Conservation (phyloP, 164 flowering plant species). For the Kingdonia uniflora region DNA sequence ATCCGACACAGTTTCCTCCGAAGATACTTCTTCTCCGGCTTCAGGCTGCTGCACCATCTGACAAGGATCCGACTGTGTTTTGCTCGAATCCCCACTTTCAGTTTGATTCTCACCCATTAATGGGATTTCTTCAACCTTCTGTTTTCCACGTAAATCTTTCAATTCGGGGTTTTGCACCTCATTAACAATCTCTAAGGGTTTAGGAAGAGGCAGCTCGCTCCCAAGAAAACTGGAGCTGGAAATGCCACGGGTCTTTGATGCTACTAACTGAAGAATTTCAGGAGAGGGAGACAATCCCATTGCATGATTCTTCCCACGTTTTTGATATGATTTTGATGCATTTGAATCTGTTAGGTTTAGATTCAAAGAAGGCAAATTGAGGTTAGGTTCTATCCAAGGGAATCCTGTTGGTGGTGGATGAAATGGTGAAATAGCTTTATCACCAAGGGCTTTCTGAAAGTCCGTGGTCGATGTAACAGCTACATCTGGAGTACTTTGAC, state of each 20-base stretch:
- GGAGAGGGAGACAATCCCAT: slow-evolving; percentile 52
- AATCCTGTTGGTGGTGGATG: slow-evolving; percentile 26
- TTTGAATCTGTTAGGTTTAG: slow-evolving; percentile 21
- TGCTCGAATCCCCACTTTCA: slow-evolving; percentile 46
- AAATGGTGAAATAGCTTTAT: slow-evolving; percentile 20
- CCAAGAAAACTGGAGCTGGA: slow-evolving; percentile 22
- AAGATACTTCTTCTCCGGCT: slow-evolving; percentile 38
- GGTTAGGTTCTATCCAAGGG: slow-evolving; percentile 30
- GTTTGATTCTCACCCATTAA: slow-evolving; percentile 10
- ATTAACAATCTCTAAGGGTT: slow-evolving; percentile 12
- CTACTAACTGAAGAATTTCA: slow-evolving; percentile 51
- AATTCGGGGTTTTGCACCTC: slow-evolving; percentile 13
- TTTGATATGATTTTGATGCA: slow-evolving; percentile 19
- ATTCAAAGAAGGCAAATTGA: slow-evolving; percentile 22
- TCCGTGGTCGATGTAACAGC: slow-evolving; percentile 21
- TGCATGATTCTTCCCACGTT: slow-evolving; percentile 21
- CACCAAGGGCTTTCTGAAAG: slow-evolving; percentile 15
- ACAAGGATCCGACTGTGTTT: slow-evolving; percentile 37
- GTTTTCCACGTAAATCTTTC: slow-evolving; percentile 15
- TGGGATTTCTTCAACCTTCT: slow-evolving; percentile 15
- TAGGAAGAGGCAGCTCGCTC: slow-evolving; percentile 19
- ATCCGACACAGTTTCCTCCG: slow-evolving; percentile 62
- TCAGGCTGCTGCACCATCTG: slow-evolving; percentile 14
- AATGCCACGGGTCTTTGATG: slow-evolving; percentile 18
- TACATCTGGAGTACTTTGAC: slow-evolving; percentile 15